Evolutionary conservation across 2,329 filamentous ascomycete species (phyloP).

Genomic region (Botrytis hyacinthi): DNA sequence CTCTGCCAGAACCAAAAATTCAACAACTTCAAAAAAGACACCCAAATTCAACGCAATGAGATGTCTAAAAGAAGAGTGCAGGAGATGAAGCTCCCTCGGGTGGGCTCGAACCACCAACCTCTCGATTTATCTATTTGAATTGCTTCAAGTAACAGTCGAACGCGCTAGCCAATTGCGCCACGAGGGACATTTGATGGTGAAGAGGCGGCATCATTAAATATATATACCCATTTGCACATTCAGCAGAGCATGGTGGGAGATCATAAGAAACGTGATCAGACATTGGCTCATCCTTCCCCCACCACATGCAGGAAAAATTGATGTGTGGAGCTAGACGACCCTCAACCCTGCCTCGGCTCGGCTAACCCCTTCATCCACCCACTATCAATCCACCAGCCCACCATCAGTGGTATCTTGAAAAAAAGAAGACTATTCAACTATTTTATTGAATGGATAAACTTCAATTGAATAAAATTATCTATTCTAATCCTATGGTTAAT

Average conservation of each 20-base stretch:
- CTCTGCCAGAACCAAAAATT: not conserved
- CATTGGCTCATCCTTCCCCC: not conserved
- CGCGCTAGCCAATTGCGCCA: conserved; percentile 20
- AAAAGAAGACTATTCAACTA: not conserved
- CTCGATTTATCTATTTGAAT: not conserved
- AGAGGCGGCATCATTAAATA: rapidly evolving
- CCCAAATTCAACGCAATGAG: not conserved
- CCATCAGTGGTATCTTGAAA: not conserved
- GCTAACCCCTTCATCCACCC: conserved; percentile 13
- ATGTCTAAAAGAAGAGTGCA: not conserved
- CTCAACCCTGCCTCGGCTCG: not conserved
- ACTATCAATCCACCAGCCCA: not conserved
- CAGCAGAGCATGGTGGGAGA: not conserved
- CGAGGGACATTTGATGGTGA: not conserved
- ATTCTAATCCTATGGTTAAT: not conserved
- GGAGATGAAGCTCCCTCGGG: not conserved
- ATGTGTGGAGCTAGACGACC: not conserved
- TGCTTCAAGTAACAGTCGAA: not conserved
- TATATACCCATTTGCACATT: not conserved
- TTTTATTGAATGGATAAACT: too few species aligned
- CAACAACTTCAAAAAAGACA: not conserved
- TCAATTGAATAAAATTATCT: rapidly evolving
- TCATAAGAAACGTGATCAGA: not conserved
- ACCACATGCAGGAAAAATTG: not conserved
- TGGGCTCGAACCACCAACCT: conserved; percentile 14